A percentile compares a stretch with the other conserved stretches of the same genome.
Conservation (phyloP, 139 green algal species). For the Nannochloris sp. region DNA sequence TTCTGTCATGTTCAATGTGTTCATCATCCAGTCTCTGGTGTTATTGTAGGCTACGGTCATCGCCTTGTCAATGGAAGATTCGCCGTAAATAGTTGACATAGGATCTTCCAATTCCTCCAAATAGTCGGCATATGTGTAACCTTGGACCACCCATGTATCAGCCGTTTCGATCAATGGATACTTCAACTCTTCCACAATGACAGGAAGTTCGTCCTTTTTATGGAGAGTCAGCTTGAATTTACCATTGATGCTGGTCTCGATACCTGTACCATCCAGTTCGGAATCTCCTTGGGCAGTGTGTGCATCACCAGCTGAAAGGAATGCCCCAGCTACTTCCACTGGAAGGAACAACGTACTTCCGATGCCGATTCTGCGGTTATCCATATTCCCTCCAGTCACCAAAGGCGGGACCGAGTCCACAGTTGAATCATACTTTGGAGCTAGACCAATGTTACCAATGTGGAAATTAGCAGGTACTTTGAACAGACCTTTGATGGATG, state of each 20-base stretch:
- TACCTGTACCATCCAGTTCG: slow-evolving; percentile 53
- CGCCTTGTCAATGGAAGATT: slow-evolving; percentile 32
- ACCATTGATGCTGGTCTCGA: slow-evolving; percentile 57
- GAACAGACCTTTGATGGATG: slow-evolving; percentile 45
- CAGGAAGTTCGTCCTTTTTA: slow-evolving; percentile 37
- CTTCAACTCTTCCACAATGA: slow-evolving; percentile 11
- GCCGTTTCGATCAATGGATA: slow-evolving; percentile 13
- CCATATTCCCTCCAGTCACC: slow-evolving; percentile 48
- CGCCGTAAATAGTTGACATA: slow-evolving; percentile 12
- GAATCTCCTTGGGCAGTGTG: slow-evolving; percentile 54
- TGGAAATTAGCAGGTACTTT: slow-evolving; percentile 53
- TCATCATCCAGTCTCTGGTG: slow-evolving; percentile 56
- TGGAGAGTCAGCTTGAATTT: slow-evolving; percentile 52
- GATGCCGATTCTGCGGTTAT: slow-evolving; percentile 45
- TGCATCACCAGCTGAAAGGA: slow-evolving; percentile 54
- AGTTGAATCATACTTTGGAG: slow-evolving; percentile 21
- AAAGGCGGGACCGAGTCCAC: slow-evolving; percentile 38
- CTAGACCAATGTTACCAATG: slow-evolving; percentile 57
- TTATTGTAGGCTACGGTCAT: slow-evolving; percentile 43
- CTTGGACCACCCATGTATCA: slow-evolving; percentile 29
- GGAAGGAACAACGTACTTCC: slow-evolving; percentile 55
- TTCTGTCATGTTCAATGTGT: slow-evolving; percentile 35
- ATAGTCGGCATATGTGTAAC: slow-evolving; percentile 53
- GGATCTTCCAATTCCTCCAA: slow-evolving; percentile 35
- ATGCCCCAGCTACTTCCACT: slow-evolving; percentile 44